Percentiles rank a stretch among this genome's conserved stretches.
phyloP scores from a whole-genome alignment of 176 grass and related monocot genomes.

The Tillandsia leiboldiana region DNA sequence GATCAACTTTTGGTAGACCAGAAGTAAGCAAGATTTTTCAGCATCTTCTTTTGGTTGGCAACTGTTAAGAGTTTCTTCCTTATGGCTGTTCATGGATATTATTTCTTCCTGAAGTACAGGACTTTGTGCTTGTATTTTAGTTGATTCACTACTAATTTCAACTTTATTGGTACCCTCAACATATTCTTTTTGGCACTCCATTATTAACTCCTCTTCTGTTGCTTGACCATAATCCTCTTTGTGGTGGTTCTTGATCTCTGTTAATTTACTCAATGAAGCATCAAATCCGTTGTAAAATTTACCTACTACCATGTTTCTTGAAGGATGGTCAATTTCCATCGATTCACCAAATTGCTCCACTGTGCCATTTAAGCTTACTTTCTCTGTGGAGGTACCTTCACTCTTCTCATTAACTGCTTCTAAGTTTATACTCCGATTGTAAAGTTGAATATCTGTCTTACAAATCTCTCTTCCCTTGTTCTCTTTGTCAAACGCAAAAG shows the following conservation, averaged over 20 bases:
- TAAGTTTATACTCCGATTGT: background rate
- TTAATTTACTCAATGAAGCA: background rate
- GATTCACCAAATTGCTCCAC: background rate
- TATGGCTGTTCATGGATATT: background rate
- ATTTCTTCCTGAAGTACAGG: background rate
- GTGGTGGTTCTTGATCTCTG: background rate
- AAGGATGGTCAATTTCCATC: background rate
- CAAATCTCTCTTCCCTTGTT: background rate
- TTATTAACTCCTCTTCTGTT: conserved; percentile 13
- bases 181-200: conserved; percentile 11
- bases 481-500: conserved; percentile 21
- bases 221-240: conserved; percentile 13
- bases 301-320: background rate
- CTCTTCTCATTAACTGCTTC: background rate
- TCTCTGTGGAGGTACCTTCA: background rate
- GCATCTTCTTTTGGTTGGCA: conserved; percentile 14
- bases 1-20: conserved; percentile 26
- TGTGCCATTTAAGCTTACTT: background rate
- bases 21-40: conserved; percentile 18
- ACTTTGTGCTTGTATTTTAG: conserved; percentile 14
- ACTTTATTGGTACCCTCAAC: conserved; percentile 24
- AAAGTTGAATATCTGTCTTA: conserved; percentile 4
- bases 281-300: background rate
- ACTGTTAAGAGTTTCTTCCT: conserved; percentile 17
- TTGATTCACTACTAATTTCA: conserved; percentile 22